Evolutionary conservation across 192 early-diverging fungal species (phyloP).

Genomic region (Coemansia sp.): DNA sequence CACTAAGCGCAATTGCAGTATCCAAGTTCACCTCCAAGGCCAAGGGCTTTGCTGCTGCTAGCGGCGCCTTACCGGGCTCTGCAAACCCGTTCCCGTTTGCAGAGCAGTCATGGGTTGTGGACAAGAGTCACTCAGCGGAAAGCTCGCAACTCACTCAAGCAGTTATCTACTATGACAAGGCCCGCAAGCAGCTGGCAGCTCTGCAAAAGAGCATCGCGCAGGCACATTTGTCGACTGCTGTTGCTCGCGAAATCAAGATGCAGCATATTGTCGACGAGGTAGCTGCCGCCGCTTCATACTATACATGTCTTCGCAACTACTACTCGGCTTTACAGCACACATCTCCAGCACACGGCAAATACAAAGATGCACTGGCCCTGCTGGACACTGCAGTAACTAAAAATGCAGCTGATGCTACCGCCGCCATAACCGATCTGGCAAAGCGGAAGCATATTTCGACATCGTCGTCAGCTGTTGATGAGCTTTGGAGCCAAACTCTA

Average conservation of each 20-base stretch:
- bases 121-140: too few species aligned
- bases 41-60: conserved; percentile 6
- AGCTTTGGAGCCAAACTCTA: conserved; percentile 15
- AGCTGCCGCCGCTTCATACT: conserved; percentile 25
- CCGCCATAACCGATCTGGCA: conserved; percentile 1
- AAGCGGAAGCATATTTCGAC: background rate
- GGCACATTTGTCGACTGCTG: conserved; percentile 18
- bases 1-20: conserved; percentile 15
- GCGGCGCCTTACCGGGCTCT: background rate
- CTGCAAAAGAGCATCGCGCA: conserved; percentile 14
- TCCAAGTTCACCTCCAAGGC: conserved; percentile 16
- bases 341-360: conserved; percentile 13
- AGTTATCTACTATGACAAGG: conserved; percentile 32
- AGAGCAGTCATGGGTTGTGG: too few species aligned
- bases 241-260: conserved; percentile 14
- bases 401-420: conserved; percentile 11
- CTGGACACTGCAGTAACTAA: conserved; percentile 25
- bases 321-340: conserved; percentile 31
- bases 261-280: conserved; percentile 28
- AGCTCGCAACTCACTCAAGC: conserved; percentile 4
- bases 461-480: background rate
- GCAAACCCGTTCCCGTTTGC: background rate
- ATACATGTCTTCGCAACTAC: conserved; percentile 35
- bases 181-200: conserved; percentile 21
- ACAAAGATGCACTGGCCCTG: conserved; percentile 37